Evolutionary conservation across 2,329 filamentous ascomycete genomes (phyloP).

Genomic region (Colletotrichum lupini): DNA sequence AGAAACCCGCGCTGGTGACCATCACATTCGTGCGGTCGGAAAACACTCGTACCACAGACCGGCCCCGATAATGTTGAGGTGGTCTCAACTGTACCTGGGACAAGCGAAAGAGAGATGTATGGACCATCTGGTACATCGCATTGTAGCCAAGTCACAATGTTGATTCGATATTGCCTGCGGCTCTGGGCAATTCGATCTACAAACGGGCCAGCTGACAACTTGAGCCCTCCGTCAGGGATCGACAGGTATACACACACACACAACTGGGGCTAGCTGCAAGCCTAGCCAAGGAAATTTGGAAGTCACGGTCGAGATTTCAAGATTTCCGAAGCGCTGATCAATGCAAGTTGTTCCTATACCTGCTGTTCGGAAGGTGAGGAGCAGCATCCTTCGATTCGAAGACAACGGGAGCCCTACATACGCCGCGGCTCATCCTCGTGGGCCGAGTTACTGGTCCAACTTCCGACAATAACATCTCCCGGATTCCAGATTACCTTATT

Average conservation of each 20-base stretch:
- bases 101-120: not conserved
- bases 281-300: not conserved
- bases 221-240: not conserved
- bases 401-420: not conserved
- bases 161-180: not conserved
- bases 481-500: slow-evolving; percentile 1
- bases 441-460: not conserved
- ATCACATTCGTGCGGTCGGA: not conserved
- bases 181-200: not conserved
- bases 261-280: not conserved
- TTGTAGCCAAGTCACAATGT: not conserved
- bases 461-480: not conserved
- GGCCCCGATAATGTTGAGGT: not conserved
- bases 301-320: not conserved
- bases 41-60: not conserved
- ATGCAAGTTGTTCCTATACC: not conserved
- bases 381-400: not conserved
- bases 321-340: not conserved
- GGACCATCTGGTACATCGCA: not conserved
- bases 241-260: not conserved
- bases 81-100: not conserved
- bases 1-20: not conserved
- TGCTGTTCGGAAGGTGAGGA: not conserved
- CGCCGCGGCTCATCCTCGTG: not conserved
- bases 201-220: not conserved